Base-by-base conservation (phyloP, 257 asterid species). In the Solanum acaule region DNA sequence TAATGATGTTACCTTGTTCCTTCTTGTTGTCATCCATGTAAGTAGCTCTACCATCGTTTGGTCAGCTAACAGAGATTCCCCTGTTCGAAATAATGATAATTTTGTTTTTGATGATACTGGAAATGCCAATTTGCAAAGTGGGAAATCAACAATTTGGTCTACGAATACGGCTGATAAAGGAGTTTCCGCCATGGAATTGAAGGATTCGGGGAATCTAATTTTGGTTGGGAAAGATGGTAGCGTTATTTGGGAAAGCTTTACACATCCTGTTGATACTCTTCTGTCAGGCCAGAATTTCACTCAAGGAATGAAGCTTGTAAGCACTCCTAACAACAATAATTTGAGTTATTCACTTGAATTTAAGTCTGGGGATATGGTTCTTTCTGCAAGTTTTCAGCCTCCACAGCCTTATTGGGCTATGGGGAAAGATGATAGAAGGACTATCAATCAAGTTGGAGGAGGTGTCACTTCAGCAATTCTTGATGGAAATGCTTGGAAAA, bases 371-470 rank as follows among this genome's bases (percentile, higher is more conserved):
- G 95, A 94, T 87, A 86, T 97, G 96, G 23, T 93, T 88, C 94
- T 97, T 10, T 95, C 93, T 3, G 98, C 95, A 3, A 93, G 86
- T 87, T 97, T 92, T 76, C 76, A 34, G 18, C 91, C 94, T 40
- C 94, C 94, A 2, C 99, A 96, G 89, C 94, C 95, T n/a, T 97
- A 96, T 81, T 97, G 99, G 99, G 91, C 98, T 38, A 92, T 94
- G 95, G 90, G 92, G 10, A 88, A 89, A 5, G 99, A 96, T 81
- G 87, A 79, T 22, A 91, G 99, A 68, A 95, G 87, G 89, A 95
- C 94, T 78, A 93, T 94, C 87, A 94, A 96, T 67, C 90, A 90
- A 87, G 93, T 76, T 75, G 93, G 93, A 2, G 95, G 92, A 15
- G 75, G 11, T 35, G 94, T 91, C 46, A 23, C 88, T 33, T 93